Percentiles rank a stretch among this genome's conserved stretches.
Evolutionary conservation across 768 basidiomycete species (phyloP).

Genomic region (Tylopilus intermedius): DNA sequence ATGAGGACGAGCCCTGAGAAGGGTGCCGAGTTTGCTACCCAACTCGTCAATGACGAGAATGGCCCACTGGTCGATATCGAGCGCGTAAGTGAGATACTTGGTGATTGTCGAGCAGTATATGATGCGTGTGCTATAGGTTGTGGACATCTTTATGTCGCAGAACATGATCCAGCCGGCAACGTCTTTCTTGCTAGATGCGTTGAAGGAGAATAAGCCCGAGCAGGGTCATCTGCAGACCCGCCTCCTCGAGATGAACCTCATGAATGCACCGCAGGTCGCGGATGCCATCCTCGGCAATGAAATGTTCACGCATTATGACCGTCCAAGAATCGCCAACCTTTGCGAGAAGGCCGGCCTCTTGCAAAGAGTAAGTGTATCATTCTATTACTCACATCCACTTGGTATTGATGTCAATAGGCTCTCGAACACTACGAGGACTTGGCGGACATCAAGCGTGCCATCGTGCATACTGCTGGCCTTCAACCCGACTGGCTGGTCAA

Average conservation of each 20-base stretch:
- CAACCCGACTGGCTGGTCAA: slow-evolving; percentile 94
- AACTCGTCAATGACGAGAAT: slow-evolving; percentile 87
- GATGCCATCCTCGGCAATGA: slow-evolving; percentile 98
- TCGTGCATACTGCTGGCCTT: slow-evolving; percentile 85
- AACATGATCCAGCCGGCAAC: slow-evolving; percentile 99
- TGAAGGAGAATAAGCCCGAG: slow-evolving; percentile 98
- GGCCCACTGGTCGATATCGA: slow-evolving; percentile 94
- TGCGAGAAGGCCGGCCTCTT: slow-evolving; percentile 97
- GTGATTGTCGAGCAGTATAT: not conserved
- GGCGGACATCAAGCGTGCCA: slow-evolving; percentile 96
- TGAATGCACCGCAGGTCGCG: slow-evolving; percentile 97
- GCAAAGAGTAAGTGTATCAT: slow-evolving; percentile 63
- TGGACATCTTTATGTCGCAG: slow-evolving; percentile 99
- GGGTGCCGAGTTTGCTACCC: slow-evolving; percentile 95
- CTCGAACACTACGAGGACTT: slow-evolving; percentile 97
- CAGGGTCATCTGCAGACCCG: slow-evolving; percentile 95
- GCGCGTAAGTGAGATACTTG: slow-evolving; percentile 46
- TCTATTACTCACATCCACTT: not conserved
- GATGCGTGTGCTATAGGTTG: slow-evolving; percentile 50
- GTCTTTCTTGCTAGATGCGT: slow-evolving; percentile 92
- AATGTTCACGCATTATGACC: slow-evolving; percentile 97
- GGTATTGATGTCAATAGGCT: slow-evolving; percentile 52
- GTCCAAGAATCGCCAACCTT: slow-evolving; percentile 93
- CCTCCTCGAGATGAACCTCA: slow-evolving; percentile 94
- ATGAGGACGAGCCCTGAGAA: slow-evolving; percentile 97